Evolutionary conservation across 768 basidiomycete species (phyloP).

Genomic region (Royoungia palumana): DNA sequence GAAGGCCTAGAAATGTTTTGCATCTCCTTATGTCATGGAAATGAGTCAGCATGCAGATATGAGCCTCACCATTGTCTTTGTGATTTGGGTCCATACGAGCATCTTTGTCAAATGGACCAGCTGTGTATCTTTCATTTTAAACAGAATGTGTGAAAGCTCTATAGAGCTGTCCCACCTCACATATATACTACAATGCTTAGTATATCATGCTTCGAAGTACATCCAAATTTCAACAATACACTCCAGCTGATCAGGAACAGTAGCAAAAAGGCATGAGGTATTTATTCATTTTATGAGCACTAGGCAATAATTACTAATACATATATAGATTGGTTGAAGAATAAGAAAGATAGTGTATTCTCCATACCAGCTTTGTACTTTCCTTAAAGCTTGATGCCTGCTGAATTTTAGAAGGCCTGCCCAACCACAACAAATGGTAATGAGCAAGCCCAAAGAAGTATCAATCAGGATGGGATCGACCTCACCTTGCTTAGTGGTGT

Average conservation of each 20-base stretch:
- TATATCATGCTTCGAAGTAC: conserved; percentile 4
- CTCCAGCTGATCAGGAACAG: neutral
- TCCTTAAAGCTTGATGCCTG: neutral
- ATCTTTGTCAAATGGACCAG: neutral
- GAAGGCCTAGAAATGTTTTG: neutral
- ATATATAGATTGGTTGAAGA: conserved; percentile 5
- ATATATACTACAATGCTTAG: conserved; percentile 1
- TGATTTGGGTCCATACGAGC: neutral
- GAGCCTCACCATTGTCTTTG: neutral
- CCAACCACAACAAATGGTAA: conserved; percentile 7
- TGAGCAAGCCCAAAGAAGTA: neutral
- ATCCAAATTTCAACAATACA: neutral
- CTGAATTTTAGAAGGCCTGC: conserved; percentile 5
- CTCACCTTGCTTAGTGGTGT: neutral
- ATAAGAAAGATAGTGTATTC: conserved; percentile 6
- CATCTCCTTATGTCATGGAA: neutral
- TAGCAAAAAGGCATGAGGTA: conserved; percentile 5
- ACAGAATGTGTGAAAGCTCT: neutral
- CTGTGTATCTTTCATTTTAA: neutral
- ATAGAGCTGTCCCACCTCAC: neutral
- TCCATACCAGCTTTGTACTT: neutral
- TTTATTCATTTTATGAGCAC: neutral
- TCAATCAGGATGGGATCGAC: neutral
- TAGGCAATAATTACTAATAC: too few species aligned
- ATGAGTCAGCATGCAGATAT: neutral